Evolutionary conservation across 345 rosid genomes (phyloP).

Genomic region (Salix caprea): DNA sequence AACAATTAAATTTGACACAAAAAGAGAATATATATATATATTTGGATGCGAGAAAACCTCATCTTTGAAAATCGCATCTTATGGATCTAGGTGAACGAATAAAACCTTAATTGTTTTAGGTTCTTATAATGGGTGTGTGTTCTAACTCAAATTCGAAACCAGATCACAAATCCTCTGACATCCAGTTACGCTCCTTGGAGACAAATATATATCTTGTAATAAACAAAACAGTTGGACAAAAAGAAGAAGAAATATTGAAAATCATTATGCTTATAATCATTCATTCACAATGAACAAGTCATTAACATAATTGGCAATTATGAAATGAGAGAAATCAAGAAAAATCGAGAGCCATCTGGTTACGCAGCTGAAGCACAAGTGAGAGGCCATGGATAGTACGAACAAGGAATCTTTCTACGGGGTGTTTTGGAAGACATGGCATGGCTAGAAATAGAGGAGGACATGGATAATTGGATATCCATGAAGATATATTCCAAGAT

Average conservation of each 20-base stretch:
- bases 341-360: background rate
- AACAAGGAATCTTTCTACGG: background rate
- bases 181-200: rapidly evolving
- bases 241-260: background rate
- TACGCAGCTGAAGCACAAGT: background rate
- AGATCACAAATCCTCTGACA: too few species aligned
- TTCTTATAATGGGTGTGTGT: rapidly evolving
- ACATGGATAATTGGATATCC: background rate
- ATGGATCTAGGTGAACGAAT: rapidly evolving
- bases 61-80: rapidly evolving
- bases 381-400: background rate
- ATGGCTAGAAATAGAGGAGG: background rate
- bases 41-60: too few species aligned
- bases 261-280: background rate
- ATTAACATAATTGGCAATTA: too few species aligned
- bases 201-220: too few species aligned
- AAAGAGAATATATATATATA: too few species aligned
- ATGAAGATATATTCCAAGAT: too few species aligned
- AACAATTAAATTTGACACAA: too few species aligned
- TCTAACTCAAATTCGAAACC: rapidly evolving
- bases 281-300: too few species aligned
- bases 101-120: too few species aligned
- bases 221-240: too few species aligned
- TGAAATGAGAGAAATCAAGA: background rate
- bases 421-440: background rate